Base-by-base conservation (phyloP, 202 grass and related monocot species). In the Elaeis oleifera region DNA sequence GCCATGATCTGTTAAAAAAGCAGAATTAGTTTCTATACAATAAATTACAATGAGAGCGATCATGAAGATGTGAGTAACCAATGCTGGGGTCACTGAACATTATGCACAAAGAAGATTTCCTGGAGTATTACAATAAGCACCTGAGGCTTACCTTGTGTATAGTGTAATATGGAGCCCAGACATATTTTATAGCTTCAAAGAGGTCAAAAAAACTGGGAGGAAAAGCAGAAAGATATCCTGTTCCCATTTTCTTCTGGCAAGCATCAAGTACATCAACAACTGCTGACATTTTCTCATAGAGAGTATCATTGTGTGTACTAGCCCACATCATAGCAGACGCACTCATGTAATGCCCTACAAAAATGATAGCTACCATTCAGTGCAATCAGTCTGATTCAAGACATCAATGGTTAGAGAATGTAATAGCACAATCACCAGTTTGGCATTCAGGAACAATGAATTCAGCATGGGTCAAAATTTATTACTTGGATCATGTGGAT, bases 81-180 rank as follows among this genome's bases (percentile, higher is more conserved):
- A 31, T 6, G 28, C 28, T 6, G 28, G 5, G 28, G 28, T 31
- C 28, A 31, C 28, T 0, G 28, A 31, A 31, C 28, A 31, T 31
- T 31, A 31, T 31, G 28, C 23, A 31, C 13, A 31, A 24, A 59
- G 36, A 44, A 44, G 9, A 44, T 44, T 44, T 13, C 36, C 36
- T 14, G 36, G 5, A 31, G 8, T 44, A 13, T 44, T 44, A 14
- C 8, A 44, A 44, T 44, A 14, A 16, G 16, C 3, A 11, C 32
- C 7, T 21, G 39, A 28, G 18, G 3, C 21, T 16, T 58, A 92
- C 92, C 92, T 97, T 92, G 85, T 97, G 92, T 44, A 92, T 71
- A 66, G 88, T 97, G 85, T 92, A 97, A 79, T 97, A 97, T 22
- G 90, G 90, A 9, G 86, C 90, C 90, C 87, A 96, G 64, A 97